A percentile compares a stretch with the other conserved stretches of the same genome.
These are phyloP conservation scores for Peronospora belbahrii DNA, from an alignment of 352 stramenopile genomes.

Conservation along the genomic window DNA sequence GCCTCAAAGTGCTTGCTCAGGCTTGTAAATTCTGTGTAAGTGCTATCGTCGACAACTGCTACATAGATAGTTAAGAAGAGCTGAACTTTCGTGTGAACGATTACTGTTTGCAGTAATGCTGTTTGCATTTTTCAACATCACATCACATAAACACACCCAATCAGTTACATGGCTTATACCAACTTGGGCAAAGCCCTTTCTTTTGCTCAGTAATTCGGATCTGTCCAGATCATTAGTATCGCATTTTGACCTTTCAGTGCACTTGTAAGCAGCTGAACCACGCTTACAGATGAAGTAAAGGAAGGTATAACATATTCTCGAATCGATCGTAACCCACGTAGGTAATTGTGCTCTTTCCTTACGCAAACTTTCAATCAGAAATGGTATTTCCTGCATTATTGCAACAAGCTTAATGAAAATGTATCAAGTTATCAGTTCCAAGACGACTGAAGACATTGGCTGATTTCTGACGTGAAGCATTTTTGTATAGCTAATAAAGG, in stretches of 20 bases:
- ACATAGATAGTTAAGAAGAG: constrained; percentile 47
- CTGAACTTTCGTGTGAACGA: constrained; percentile 23
- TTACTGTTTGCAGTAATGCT: constrained; percentile 24
- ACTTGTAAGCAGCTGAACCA: constrained; percentile 44
- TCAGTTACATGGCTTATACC: neutral
- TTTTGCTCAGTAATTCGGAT: too few relatives aligned
- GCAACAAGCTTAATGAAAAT: too few relatives aligned
- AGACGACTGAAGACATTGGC: too few relatives aligned
- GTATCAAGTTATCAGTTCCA: too few relatives aligned
- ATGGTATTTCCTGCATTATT: too few relatives aligned
- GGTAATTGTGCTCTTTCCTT: constrained; percentile 10
- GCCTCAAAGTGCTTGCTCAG: constrained; percentile 45
- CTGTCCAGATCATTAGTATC: neutral
- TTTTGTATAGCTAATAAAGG: too few relatives aligned
- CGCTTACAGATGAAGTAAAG: constrained; percentile 22
- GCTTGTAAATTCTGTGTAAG: constrained; percentile 39
- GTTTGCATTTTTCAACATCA: constrained; percentile 40
- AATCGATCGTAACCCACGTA: constrained; percentile 49
- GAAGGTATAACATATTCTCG: constrained; percentile 47
- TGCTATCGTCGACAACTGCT: constrained; percentile 54
- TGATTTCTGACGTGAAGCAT: too few relatives aligned
- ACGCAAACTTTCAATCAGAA: too few relatives aligned
- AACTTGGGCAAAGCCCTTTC: too few relatives aligned
- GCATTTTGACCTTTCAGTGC: constrained; percentile 61
- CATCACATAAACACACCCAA: neutral